Conservation (phyloP, 768 basidiomycete species). For the Paxillus involutus region DNA sequence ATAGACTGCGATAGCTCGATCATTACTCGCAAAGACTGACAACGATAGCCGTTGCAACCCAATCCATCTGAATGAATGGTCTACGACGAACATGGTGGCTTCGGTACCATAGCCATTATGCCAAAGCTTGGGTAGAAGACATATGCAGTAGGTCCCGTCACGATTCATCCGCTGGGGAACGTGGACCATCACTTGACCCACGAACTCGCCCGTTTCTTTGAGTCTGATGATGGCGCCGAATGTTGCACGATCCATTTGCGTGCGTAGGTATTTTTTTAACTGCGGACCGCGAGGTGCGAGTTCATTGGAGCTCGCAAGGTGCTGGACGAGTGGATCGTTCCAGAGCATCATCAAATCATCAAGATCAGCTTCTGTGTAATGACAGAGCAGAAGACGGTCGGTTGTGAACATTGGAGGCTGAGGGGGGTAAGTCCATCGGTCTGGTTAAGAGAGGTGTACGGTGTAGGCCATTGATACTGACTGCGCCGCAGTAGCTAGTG, state of each 20-base stretch:
- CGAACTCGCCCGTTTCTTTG: constrained; percentile 29
- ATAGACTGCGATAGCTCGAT: constrained; percentile 39
- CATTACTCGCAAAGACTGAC: constrained; percentile 38
- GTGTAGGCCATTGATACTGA: not conserved
- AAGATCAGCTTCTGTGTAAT: constrained; percentile 32
- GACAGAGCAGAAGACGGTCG: constrained; percentile 33
- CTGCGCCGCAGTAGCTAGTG: constrained; percentile 14
- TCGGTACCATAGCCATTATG: constrained; percentile 42
- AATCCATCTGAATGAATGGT: constrained; percentile 40
- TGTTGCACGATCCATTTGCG: constrained; percentile 23
- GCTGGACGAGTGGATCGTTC: constrained; percentile 29
- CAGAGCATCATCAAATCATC: constrained; percentile 28
- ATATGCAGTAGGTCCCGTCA: constrained; percentile 34
- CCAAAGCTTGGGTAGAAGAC: constrained; percentile 34
- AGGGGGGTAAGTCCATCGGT: not conserved
- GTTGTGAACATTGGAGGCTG: constrained; percentile 28
- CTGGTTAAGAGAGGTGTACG: not conserved
- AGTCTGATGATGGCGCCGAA: constrained; percentile 30
- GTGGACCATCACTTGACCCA: constrained; percentile 32
- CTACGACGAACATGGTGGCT: constrained; percentile 38
- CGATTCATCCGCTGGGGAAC: constrained; percentile 26
- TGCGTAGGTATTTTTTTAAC: constrained; percentile 17
- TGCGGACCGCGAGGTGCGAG: constrained; percentile 13
- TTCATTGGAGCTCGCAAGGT: constrained; percentile 14
- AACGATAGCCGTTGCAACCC: constrained; percentile 42